phyloP scores from a whole-genome alignment of 225 moss, liverwort and hornwort genomes.

The Pseudoscleropodium purum region DNA sequence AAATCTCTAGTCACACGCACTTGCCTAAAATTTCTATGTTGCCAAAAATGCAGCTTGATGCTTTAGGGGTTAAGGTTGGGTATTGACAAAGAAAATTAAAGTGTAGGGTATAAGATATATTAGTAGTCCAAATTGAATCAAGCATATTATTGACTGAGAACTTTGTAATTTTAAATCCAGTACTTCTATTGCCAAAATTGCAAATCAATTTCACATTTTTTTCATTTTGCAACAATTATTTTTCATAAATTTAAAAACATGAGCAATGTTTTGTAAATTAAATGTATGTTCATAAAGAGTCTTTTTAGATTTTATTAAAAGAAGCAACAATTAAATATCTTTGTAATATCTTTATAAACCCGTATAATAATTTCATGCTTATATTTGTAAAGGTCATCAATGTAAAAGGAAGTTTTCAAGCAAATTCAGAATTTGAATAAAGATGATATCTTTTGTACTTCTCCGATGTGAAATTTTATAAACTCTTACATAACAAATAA shows the following conservation, averaged over 20 bases:
- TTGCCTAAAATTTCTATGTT: too few relatives aligned
- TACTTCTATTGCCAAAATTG: neutral
- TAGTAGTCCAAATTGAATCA: neutral
- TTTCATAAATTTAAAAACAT: neutral
- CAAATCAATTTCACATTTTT: neutral
- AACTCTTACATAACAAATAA: neutral
- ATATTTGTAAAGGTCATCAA: neutral
- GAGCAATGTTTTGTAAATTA: neutral
- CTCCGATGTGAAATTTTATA: fast-evolving
- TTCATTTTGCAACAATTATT: neutral
- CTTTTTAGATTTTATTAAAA: neutral
- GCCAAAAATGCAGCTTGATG: too few relatives aligned
- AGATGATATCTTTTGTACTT: neutral
- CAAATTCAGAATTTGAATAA: neutral
- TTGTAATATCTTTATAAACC: neutral
- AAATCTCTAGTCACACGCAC: too few relatives aligned
- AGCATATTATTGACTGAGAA: neutral
- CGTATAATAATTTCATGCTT: neutral
- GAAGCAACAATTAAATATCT: neutral
- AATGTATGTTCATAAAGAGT: fast-evolving
- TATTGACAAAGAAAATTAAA: too few relatives aligned
- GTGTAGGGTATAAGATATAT: neutral
- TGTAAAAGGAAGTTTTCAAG: fast-evolving
- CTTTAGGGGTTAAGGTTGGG: neutral
- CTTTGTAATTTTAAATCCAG: neutral